phyloP scores from a whole-genome alignment of 257 asterid species.

The Rubia yunnanensis region DNA sequence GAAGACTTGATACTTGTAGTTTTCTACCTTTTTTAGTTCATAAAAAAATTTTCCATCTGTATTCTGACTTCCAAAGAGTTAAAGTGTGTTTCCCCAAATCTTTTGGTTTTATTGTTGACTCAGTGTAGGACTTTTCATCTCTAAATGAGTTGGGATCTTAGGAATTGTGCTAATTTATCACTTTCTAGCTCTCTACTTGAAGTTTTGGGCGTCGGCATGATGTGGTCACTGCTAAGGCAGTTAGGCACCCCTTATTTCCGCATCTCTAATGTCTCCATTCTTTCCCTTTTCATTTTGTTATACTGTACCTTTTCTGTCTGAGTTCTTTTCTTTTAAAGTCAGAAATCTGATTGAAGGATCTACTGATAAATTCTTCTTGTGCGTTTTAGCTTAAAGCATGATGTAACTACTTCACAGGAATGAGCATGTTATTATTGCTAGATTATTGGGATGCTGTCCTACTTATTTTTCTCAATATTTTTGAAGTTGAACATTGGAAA shows the following conservation, averaged over 20 bases:
- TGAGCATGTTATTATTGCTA: background rate
- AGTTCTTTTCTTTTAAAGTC: background rate
- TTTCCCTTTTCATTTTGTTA: background rate
- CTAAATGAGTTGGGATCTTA: too few relatives aligned
- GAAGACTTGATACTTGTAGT: background rate
- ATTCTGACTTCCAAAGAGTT: background rate
- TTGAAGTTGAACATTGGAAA: background rate
- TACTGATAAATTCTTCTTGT: background rate
- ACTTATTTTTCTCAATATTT: background rate
- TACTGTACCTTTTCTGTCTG: background rate
- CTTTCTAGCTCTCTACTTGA: too few relatives aligned
- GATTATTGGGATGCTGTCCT: background rate
- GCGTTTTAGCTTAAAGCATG: background rate
- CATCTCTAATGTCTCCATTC: background rate
- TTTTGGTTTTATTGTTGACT: background rate
- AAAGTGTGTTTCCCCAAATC: background rate
- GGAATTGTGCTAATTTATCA: too few relatives aligned
- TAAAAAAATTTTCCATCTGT: background rate
- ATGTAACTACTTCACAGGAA: background rate
- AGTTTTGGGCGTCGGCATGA: too few relatives aligned
- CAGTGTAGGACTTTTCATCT: background rate
- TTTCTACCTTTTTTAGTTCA: background rate
- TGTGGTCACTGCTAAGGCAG: too few relatives aligned
- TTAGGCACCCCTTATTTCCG: too few relatives aligned
- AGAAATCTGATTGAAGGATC: background rate